These are phyloP conservation scores for Sarcomyxa edulis DNA, from an alignment of 768 basidiomycete genomes.

Conservation along the genomic window DNA sequence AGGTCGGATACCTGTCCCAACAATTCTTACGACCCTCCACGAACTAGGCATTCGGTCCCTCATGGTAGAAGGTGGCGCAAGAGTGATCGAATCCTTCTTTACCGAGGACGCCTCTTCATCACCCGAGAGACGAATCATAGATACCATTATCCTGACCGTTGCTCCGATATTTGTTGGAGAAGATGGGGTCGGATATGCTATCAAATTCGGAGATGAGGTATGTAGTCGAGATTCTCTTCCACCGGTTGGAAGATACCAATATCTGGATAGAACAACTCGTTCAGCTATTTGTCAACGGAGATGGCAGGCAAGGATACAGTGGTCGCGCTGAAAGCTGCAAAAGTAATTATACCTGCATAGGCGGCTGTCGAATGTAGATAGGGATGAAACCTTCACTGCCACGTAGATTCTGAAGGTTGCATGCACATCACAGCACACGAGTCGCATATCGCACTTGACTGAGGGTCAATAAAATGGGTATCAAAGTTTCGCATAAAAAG, in stretches of 20 bases:
- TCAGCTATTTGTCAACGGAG: conserved; percentile 25
- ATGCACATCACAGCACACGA: no score
- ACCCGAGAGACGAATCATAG: conserved; percentile 37
- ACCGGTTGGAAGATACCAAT: background rate
- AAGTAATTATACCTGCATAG: background rate
- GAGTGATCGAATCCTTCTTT: conserved; percentile 74
- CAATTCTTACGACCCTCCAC: conserved; percentile 48
- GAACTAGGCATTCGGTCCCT: conserved; percentile 59
- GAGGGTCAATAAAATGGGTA: no score
- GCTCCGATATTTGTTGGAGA: conserved; percentile 81
- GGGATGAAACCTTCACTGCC: no score
- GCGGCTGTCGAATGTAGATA: no score
- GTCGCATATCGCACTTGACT: no score
- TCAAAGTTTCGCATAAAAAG: no score
- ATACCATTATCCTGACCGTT: conserved; percentile 78
- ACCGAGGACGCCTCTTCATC: conserved; percentile 6
- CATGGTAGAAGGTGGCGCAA: conserved; percentile 96
- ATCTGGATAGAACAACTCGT: conserved; percentile 7
- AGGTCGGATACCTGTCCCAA: conserved; percentile 33
- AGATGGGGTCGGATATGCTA: conserved; percentile 62
- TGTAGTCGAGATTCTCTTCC: conserved; percentile 5
- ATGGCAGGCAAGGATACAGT: conserved; percentile 31
- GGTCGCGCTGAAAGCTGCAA: conserved; percentile 16
- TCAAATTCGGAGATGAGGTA: conserved; percentile 16
- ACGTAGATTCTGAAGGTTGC: no score